phyloP scores from a whole-genome alignment of 2,329 filamentous ascomycete genomes.

The Trichophyton schoenleinii region DNA sequence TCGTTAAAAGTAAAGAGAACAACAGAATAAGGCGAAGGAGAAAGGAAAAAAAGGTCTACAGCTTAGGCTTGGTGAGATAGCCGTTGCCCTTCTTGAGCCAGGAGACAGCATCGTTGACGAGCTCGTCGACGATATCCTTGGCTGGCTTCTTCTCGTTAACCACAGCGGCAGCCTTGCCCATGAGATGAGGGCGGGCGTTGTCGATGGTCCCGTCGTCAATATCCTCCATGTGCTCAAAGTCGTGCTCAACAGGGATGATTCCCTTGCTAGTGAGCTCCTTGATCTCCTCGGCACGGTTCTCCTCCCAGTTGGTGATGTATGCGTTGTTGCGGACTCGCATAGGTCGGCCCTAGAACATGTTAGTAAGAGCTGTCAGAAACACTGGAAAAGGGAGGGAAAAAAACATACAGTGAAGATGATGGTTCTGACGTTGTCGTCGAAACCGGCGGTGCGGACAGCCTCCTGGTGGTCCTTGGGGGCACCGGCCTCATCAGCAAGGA shows the following conservation, averaged over 20 bases:
- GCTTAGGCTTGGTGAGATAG: conserved; percentile 48
- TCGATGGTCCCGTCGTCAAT: conserved; percentile 80
- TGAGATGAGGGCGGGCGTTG: conserved; percentile 78
- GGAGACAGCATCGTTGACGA: conserved; percentile 67
- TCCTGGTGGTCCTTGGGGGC: conserved; percentile 91
- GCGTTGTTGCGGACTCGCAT: conserved; percentile 85
- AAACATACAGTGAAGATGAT: conserved; percentile 78
- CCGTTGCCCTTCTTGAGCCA: conserved; percentile 57
- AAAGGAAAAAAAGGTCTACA: conserved; percentile 38
- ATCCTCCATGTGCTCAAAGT: conserved; percentile 68
- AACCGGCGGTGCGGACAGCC: conserved; percentile 77
- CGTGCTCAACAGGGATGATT: conserved; percentile 82
- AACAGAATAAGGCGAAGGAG: background rate
- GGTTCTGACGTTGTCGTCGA: conserved; percentile 91
- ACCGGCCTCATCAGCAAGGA: conserved; percentile 86
- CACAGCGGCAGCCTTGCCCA: conserved; percentile 93
- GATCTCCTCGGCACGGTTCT: conserved; percentile 79
- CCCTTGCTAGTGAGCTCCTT: conserved; percentile 83
- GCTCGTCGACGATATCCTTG: conserved; percentile 87
- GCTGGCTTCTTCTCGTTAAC: conserved; percentile 86
- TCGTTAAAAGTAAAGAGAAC: background rate
- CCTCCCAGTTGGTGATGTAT: conserved; percentile 95
- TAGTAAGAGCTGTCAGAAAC: background rate
- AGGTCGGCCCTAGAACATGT: conserved; percentile 53
- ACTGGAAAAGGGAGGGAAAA: background rate